Evolutionary conservation across 2,329 filamentous ascomycete species (phyloP), one percentile per base, ranked within the genome.

Genomic region (Mycosphaerelloides madeirae): DNA sequence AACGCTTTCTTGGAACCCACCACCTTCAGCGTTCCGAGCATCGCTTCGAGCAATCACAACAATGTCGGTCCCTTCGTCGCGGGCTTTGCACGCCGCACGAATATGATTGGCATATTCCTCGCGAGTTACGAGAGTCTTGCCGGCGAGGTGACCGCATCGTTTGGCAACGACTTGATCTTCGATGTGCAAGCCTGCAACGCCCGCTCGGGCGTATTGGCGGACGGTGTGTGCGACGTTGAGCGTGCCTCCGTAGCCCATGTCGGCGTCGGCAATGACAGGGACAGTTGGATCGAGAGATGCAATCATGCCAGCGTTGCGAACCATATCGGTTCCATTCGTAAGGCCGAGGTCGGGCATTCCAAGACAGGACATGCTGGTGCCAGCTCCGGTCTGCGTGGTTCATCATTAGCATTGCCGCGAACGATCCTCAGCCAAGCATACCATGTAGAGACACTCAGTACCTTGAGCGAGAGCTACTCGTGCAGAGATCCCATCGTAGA

Each of bases 241-340:
- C 6, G 37, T 39, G 14, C 37, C 37, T 11, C 25, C 37, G 15
- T 39, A 39, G 22, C 37, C 37, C 37, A 31, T 39, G 37, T 39
- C 37, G 7, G 25, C 37, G 19, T 39, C 37, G 6, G 37, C 37
- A 14, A 39, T 29, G 20, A 39, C 22, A 16, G 37, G 37, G 22
- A 39, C 14, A 5, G 19, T 15, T 3, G 37, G 37, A 18, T 39
- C 25, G 9, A 39, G 15, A 6, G 37, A 39, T 8, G 25, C 37
- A 15, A 39, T 39, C 22, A 39, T 39, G 37, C 37, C 37, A 11
- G 37, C 37, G 20, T 39, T 39, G 22, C 37, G 37, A n/a, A 39
- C 25, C 37, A 39, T 39, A 28, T 39, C 37, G 22, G 37, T 39
- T 14, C 37, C 22, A 15, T 39, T 39, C 3, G 37, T 15, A n/a